Conservation (phyloP, 495 filamentous ascomycete species). For the Evernia prunastri region DNA sequence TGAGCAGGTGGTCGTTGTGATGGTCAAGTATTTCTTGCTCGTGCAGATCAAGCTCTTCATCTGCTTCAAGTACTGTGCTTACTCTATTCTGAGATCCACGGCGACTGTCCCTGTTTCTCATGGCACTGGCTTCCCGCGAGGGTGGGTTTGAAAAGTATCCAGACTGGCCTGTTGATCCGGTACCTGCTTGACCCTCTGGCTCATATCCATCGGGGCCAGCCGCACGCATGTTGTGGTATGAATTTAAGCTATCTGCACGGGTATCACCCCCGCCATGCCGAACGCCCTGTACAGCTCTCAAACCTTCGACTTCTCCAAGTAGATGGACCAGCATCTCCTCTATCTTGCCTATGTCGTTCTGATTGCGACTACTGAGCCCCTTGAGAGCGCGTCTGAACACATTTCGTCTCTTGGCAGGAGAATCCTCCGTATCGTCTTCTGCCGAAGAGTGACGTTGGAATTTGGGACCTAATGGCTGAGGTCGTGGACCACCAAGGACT, state of each 20-base stretch:
- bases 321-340: conserved; percentile 94
- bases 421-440: conserved; percentile 64
- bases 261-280: conserved; percentile 24
- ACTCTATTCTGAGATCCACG: conserved; percentile 69
- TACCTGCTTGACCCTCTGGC: conserved; percentile 74
- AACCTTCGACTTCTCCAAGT: conserved; percentile 79
- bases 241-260: conserved; percentile 39
- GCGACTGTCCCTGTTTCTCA: conserved; percentile 51
- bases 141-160: conserved; percentile 66
- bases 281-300: conserved; percentile 58
- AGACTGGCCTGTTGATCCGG: conserved; percentile 67
- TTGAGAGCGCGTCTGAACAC: conserved; percentile 88
- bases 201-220: conserved; percentile 58
- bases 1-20: conserved; percentile 44
- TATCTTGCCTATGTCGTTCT: conserved; percentile 82
- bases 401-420: conserved; percentile 73
- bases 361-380: conserved; percentile 76
- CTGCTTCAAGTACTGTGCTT: conserved; percentile 79
- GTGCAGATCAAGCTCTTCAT: conserved; percentile 59
- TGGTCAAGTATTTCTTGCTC: conserved; percentile 38
- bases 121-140: conserved; percentile 54
- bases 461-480: conserved; percentile 54
- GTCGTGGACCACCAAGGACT: conserved; percentile 76
- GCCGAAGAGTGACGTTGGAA: conserved; percentile 38
- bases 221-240: conserved; percentile 29